Conservation (phyloP, 2,329 filamentous ascomycete genomes). For the Grosmannia serpens region DNA sequence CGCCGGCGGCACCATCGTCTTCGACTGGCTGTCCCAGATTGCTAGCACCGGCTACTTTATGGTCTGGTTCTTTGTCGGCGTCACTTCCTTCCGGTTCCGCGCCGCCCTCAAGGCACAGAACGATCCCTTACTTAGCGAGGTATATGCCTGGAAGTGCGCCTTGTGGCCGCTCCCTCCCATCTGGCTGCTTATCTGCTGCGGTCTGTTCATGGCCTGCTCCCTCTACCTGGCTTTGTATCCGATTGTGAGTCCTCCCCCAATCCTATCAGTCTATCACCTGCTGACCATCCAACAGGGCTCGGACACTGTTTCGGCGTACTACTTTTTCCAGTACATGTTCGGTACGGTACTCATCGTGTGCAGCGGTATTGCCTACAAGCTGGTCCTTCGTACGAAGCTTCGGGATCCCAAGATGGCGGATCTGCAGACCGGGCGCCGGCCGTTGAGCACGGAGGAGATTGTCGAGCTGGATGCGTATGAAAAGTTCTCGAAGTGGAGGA, state of each 20-base stretch:
- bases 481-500: not conserved
- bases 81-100: slow-evolving; percentile 5
- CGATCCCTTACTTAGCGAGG: not conserved
- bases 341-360: not conserved
- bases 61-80: slow-evolving; percentile 5
- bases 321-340: slow-evolving; percentile 7
- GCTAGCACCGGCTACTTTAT: slow-evolving; percentile 6
- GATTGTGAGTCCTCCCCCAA: not conserved
- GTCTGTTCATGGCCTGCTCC: slow-evolving; percentile 1
- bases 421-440: not conserved
- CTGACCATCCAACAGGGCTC: not conserved
- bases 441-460: not conserved
- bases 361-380: not conserved
- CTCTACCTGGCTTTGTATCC: slow-evolving; percentile 5
- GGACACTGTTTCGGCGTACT: slow-evolving; percentile 1
- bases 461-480: not conserved
- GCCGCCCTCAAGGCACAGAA: slow-evolving; percentile 3
- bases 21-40: slow-evolving; percentile 43
- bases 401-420: not conserved
- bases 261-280: not conserved
- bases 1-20: slow-evolving; percentile 36
- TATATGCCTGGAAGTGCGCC: slow-evolving; percentile 1
- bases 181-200: slow-evolving; percentile 2
- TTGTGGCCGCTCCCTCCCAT: slow-evolving; percentile 4
- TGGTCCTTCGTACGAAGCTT: not conserved